phyloP scores from a whole-genome alignment of 345 rosid species.

The Orychophragmus violaceus region DNA sequence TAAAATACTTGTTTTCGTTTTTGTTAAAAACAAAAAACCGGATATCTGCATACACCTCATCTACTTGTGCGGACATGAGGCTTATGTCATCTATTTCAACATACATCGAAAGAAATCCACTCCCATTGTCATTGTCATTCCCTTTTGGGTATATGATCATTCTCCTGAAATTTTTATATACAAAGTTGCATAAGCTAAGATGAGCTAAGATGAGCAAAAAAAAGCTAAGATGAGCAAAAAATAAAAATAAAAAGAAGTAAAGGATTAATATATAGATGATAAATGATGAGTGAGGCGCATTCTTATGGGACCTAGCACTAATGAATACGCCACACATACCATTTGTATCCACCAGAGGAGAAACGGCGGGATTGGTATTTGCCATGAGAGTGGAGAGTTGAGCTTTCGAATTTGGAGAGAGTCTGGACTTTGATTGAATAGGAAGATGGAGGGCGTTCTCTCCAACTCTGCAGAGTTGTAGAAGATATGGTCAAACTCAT shows the following conservation, averaged over 20 bases:
- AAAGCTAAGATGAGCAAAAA: too few species aligned
- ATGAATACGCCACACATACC: too few species aligned
- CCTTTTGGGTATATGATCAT: too few species aligned
- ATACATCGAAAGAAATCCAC: not conserved
- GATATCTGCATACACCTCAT: conserved; percentile 3
- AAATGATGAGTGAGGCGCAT: too few species aligned
- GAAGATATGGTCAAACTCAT: not conserved
- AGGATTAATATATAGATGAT: too few species aligned
- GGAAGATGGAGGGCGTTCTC: conserved; percentile 15
- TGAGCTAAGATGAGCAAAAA: too few species aligned
- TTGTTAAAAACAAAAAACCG: not conserved
- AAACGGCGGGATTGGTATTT: not conserved
- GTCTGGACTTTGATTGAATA: not conserved
- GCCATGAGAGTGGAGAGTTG: not conserved
- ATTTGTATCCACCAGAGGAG: not conserved
- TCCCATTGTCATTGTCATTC: too few species aligned
- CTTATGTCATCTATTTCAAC: not conserved
- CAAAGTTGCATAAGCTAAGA: too few species aligned
- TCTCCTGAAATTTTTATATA: too few species aligned
- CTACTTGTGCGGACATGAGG: not conserved
- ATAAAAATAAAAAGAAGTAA: too few species aligned
- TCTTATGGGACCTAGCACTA: too few species aligned
- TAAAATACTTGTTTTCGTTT: conserved; percentile 5
- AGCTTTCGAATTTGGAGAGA: not conserved
- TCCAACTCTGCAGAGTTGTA: not conserved